Evolutionary conservation across 1,284 basidiomycete genomes (phyloP).

Genomic region (Moniliella sp.): DNA sequence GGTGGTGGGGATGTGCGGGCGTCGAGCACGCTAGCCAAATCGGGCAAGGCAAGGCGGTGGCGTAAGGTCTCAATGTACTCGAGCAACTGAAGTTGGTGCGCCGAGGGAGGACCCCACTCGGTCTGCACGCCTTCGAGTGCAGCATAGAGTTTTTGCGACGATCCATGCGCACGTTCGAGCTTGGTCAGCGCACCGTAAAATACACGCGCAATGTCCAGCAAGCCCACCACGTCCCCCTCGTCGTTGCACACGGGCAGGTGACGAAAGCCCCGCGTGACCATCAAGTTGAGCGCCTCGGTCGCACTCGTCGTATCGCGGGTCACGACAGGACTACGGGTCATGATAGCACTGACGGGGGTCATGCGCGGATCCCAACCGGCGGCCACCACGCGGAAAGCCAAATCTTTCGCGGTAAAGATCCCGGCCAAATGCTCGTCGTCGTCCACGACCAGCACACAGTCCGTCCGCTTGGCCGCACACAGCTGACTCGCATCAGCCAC

Average conservation of each 20-base stretch:
- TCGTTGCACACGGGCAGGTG: slow-evolving; percentile 47
- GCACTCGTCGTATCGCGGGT: slow-evolving; percentile 95
- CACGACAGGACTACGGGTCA: too few relatives aligned
- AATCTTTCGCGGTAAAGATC: too few relatives aligned
- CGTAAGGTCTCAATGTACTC: slow-evolving; percentile 85
- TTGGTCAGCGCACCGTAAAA: slow-evolving; percentile 97
- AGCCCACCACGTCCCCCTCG: slow-evolving; percentile 64
- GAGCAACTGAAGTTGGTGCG: slow-evolving; percentile 28
- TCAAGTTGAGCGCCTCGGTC: slow-evolving; percentile 88
- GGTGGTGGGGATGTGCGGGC: slow-evolving; percentile 84
- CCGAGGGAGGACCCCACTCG: slow-evolving; percentile 56
- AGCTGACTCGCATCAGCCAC: too few relatives aligned
- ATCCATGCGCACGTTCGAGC: slow-evolving; percentile 85
- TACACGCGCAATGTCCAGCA: slow-evolving; percentile 95
- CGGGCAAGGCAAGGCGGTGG: slow-evolving; percentile 84
- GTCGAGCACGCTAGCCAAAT: slow-evolving; percentile 83
- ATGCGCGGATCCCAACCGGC: too few relatives aligned
- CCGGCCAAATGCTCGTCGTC: too few relatives aligned
- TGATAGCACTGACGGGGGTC: too few relatives aligned
- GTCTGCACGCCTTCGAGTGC: slow-evolving; percentile 89
- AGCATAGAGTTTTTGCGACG: slow-evolving; percentile 82
- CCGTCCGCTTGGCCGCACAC: too few relatives aligned
- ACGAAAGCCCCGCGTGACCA: slow-evolving; percentile 89
- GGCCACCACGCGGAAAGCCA: too few relatives aligned
- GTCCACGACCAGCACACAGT: too few relatives aligned